phyloP scores from a whole-genome alignment of 2,329 filamentous ascomycete species.

The Aspergillus sp. region DNA sequence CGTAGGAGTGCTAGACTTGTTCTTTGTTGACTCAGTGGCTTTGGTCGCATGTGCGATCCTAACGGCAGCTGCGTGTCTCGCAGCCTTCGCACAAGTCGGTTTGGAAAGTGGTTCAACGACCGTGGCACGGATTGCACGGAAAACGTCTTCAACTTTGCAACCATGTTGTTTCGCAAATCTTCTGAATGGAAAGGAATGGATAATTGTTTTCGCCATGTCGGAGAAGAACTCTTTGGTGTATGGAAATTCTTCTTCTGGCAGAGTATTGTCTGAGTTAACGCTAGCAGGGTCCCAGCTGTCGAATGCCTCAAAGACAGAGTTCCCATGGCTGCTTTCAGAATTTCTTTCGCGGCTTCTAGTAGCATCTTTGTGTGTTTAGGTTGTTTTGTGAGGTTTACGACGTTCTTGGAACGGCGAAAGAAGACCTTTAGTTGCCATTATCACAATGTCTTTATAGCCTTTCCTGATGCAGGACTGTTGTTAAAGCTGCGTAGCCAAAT shows the following conservation, averaged over 20 bases:
- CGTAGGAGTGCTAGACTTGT: neutral
- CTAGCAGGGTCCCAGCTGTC: neutral
- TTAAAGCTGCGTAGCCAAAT: neutral
- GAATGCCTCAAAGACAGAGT: neutral
- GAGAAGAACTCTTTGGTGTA: slow-evolving; percentile 25
- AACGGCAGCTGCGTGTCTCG: neutral
- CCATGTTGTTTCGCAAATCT: slow-evolving; percentile 23
- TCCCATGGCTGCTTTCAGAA: neutral
- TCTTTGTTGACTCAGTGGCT: no score
- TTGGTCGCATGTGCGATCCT: neutral
- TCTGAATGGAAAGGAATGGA: slow-evolving; percentile 23
- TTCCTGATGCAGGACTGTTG: neutral
- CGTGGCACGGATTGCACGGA: slow-evolving; percentile 20
- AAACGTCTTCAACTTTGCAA: slow-evolving; percentile 20
- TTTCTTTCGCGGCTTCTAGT: neutral
- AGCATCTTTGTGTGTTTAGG: neutral
- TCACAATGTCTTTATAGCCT: neutral
- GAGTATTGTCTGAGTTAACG: neutral
- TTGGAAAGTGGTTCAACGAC: slow-evolving; percentile 23
- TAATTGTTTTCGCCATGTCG: slow-evolving; percentile 24
- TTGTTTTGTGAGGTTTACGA: neutral
- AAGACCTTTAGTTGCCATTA: neutral
- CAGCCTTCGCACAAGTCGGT: neutral
- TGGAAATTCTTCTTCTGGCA: neutral
- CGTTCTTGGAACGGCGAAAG: neutral